Evolutionary conservation across 2,329 filamentous ascomycete species (phyloP).

Genomic region (Penicillium sp.): DNA sequence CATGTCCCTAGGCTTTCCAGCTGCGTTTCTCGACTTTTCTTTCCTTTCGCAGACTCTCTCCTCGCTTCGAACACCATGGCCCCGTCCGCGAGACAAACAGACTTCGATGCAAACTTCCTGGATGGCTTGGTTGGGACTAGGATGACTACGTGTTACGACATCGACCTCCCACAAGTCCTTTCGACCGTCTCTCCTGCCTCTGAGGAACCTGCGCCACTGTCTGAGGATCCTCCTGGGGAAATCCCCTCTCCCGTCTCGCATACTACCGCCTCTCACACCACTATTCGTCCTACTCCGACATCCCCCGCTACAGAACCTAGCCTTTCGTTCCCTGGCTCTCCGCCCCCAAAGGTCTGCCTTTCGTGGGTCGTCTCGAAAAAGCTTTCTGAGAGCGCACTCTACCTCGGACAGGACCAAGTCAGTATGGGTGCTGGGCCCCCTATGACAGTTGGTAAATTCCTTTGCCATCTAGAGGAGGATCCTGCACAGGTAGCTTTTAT

Average conservation of each 20-base stretch:
- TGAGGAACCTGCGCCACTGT: background rate
- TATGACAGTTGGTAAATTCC: no score
- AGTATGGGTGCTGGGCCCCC: no score
- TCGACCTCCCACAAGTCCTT: background rate
- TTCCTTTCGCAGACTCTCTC: background rate
- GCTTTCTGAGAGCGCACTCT: slow-evolving; percentile 8
- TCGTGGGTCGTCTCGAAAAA: slow-evolving; percentile 16
- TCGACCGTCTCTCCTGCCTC: background rate
- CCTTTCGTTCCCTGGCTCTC: background rate
- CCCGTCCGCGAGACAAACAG: background rate
- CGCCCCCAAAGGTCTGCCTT: background rate
- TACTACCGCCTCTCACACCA: background rate
- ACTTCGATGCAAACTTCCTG: background rate
- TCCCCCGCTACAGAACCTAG: background rate
- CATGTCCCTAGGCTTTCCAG: background rate
- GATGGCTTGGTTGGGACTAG: background rate
- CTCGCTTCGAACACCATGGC: background rate
- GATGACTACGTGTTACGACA: background rate
- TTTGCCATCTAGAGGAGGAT: no score
- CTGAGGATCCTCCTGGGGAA: no score
- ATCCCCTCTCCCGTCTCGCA: no score
- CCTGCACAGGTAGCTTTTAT: no score
- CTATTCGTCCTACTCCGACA: background rate
- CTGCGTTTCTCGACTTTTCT: background rate
- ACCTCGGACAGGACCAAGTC: background rate